Evolutionary conservation across 2,329 filamentous ascomycete species (phyloP).

Genomic region (Fusarium keratoplasticum): DNA sequence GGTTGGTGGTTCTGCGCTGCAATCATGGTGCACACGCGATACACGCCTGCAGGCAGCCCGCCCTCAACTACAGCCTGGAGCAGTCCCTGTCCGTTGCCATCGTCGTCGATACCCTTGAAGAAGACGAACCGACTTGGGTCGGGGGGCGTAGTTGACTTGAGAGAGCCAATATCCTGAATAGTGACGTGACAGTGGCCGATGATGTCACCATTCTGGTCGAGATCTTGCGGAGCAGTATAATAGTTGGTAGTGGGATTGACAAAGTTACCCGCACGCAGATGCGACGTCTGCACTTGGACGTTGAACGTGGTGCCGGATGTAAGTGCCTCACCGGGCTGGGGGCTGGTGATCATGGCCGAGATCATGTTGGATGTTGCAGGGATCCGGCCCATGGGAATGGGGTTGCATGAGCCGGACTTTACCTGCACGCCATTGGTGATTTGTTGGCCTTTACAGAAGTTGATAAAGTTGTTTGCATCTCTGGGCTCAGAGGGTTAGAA

Average conservation of each 20-base stretch:
- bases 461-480: constrained; percentile 50
- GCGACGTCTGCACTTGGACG: background rate
- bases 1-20: constrained; percentile 71
- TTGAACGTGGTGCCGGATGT: constrained; percentile 54
- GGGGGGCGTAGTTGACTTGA: constrained; percentile 59
- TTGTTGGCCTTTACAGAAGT: constrained; percentile 64
- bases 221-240: constrained; percentile 31
- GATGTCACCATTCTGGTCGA: constrained; percentile 59
- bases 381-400: constrained; percentile 69
- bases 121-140: background rate
- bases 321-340: constrained; percentile 61
- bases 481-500: background rate
- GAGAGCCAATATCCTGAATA: constrained; percentile 63
- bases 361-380: constrained; percentile 65
- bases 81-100: background rate
- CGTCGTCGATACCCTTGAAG: constrained; percentile 1
- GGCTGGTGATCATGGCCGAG: constrained; percentile 63
- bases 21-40: constrained; percentile 73
- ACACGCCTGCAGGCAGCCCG: constrained; percentile 57
- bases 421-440: constrained; percentile 70
- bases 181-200: constrained; percentile 70
- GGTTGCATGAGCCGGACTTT: constrained; percentile 70
- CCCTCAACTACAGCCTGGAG: background rate
- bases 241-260: background rate
- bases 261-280: background rate